These are phyloP conservation scores for Arabidopsis arenosa DNA, from an alignment of 345 rosid genomes.

Conservation along the genomic window DNA sequence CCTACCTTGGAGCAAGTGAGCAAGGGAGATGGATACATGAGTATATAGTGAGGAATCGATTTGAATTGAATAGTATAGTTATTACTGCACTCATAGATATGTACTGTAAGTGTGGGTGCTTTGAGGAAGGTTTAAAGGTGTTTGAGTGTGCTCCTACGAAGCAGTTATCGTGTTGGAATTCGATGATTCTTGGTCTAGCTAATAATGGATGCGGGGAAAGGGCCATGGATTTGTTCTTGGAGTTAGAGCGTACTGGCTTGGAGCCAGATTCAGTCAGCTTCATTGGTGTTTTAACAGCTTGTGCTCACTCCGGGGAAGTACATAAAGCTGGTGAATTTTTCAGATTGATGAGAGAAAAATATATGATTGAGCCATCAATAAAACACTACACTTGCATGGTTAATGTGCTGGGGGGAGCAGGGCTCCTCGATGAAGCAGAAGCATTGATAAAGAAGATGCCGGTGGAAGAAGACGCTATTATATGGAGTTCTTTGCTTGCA, in stretches of 20 bases:
- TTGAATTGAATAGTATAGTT: constrained; percentile 60
- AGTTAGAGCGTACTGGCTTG: constrained; percentile 54
- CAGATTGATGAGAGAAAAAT: constrained; percentile 60
- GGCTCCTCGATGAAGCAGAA: constrained; percentile 70
- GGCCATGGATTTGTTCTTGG: constrained; percentile 60
- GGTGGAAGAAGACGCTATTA: constrained; percentile 55
- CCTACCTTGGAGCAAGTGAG: constrained; percentile 60
- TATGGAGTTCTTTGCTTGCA: constrained; percentile 73
- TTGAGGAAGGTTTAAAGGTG: constrained; percentile 56
- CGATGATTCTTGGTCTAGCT: constrained; percentile 80
- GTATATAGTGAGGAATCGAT: constrained; percentile 51
- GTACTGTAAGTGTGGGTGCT: constrained; percentile 76
- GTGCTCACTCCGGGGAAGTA: constrained; percentile 66
- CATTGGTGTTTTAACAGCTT: constrained; percentile 73
- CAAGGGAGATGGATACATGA: constrained; percentile 84
- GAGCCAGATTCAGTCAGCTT: constrained; percentile 70
- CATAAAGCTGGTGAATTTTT: constrained; percentile 56
- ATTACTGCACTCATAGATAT: constrained; percentile 73
- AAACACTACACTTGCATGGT: constrained; percentile 78
- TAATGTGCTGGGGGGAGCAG: constrained; percentile 66
- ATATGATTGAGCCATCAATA: constrained; percentile 61
- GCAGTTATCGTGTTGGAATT: constrained; percentile 80
- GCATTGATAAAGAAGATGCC: constrained; percentile 62
- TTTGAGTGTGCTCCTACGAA: constrained; percentile 46
- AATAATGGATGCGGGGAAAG: constrained; percentile 60